Percentiles rank a stretch among this genome's conserved stretches.
phyloP scores from a whole-genome alignment of 352 stramenopile genomes.

The Globisporangium camurandrum region DNA sequence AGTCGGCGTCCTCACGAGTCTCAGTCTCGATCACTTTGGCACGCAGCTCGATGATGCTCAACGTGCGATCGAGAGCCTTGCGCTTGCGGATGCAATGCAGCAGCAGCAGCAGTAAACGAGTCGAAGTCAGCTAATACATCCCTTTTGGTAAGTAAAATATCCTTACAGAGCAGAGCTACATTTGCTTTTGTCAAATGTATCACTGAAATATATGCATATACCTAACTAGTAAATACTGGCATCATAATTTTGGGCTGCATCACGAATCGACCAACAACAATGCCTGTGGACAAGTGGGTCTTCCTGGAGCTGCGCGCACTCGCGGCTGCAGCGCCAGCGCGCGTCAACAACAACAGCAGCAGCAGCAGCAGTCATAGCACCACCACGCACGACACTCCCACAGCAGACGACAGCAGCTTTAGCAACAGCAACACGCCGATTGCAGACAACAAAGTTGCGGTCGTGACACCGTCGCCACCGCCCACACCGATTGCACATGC shows the following conservation, averaged over 20 bases:
- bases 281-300: conserved; percentile 24
- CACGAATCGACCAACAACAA: neutral
- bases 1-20: conserved; percentile 20
- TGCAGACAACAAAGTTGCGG: too few relatives aligned
- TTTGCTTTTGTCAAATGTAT: too few relatives aligned
- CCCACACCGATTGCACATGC: too few relatives aligned
- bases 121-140: too few relatives aligned
- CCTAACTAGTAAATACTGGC: neutral
- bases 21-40: conserved; percentile 25
- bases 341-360: neutral
- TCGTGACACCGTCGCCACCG: too few relatives aligned
- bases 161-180: too few relatives aligned
- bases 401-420: neutral
- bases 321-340: conserved; percentile 9
- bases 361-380: neutral
- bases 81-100: too few relatives aligned
- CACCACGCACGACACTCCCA: neutral
- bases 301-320: conserved; percentile 36
- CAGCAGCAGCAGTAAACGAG: too few relatives aligned
- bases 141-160: too few relatives aligned
- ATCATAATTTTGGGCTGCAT: too few relatives aligned
- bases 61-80: conserved; percentile 23
- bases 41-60: conserved; percentile 23
- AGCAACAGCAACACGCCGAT: conserved; percentile 17
- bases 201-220: neutral